Conservation (phyloP, 2,329 filamentous ascomycete genomes). For the Mariannaea sp. region DNA sequence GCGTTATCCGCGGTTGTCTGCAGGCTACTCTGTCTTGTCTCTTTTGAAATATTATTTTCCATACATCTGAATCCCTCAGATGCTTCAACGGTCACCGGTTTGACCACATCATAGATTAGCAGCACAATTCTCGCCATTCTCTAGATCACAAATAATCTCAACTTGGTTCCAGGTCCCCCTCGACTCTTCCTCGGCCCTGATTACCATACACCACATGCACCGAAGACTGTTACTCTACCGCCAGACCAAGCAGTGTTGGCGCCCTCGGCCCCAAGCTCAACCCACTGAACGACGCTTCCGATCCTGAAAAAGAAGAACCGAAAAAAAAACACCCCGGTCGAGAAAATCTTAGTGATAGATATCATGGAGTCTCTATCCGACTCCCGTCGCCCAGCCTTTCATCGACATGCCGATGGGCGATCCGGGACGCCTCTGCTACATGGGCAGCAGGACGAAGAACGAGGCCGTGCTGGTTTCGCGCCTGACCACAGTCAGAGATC, state of each 20-base stretch:
- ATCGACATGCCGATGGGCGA: conserved; percentile 53
- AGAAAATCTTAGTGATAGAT: conserved; percentile 30
- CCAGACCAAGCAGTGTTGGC: conserved; percentile 36
- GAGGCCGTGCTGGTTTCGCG: conserved; percentile 31
- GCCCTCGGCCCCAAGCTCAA: conserved; percentile 30
- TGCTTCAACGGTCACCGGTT: conserved; percentile 33
- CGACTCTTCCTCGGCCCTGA: conserved; percentile 22
- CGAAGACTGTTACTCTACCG: conserved; percentile 25
- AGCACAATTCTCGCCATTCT: conserved; percentile 32
- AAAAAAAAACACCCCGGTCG: conserved; percentile 42
- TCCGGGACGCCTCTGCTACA: conserved; percentile 49
- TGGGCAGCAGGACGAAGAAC: conserved; percentile 41
- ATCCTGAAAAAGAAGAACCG: conserved; percentile 42
- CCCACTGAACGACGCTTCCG: conserved; percentile 36
- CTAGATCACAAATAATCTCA: conserved; percentile 15
- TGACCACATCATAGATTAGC: conserved; percentile 4
- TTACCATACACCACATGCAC: conserved; percentile 38
- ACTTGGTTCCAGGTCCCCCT: conserved; percentile 24
- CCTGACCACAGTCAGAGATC: conserved; percentile 17
- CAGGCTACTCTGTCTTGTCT: conserved; percentile 17
- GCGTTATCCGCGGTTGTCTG: conserved; percentile 9
- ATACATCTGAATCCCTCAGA: conserved; percentile 16
- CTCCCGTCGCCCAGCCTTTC: conserved; percentile 49
- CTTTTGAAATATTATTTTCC: conserved; percentile 15
- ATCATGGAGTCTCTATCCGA: conserved; percentile 49